Conservation (phyloP, 108 stramenopile species). For the Aurantiochytrium sp. region DNA sequence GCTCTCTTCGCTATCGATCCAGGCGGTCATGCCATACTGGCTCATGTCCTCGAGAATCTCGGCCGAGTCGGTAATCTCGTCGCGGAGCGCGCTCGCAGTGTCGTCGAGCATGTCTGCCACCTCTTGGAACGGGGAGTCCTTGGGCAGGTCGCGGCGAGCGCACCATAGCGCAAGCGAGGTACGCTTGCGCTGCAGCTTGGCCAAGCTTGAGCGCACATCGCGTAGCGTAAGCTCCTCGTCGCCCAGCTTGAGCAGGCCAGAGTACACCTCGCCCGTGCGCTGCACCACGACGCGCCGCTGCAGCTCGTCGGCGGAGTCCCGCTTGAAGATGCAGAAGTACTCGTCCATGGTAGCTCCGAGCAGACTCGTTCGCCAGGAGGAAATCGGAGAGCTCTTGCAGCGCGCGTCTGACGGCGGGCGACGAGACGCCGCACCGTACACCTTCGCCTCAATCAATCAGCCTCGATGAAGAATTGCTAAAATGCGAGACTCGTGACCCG, state of each 20-base stretch:
- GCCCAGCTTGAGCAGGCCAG: constrained; percentile 1
- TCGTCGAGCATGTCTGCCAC: constrained; percentile 10
- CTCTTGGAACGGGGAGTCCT: constrained; percentile 5
- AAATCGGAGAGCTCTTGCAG: neutral
- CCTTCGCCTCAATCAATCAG: too few species aligned
- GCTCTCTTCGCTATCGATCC: neutral
- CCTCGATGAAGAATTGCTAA: too few species aligned
- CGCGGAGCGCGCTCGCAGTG: neutral
- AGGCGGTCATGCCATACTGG: constrained; percentile 24
- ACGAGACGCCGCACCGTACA: too few species aligned
- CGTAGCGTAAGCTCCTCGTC: neutral
- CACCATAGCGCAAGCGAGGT: constrained; percentile 6
- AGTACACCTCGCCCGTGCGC: neutral
- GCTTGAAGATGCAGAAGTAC: constrained; percentile 21
- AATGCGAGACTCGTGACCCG: too few species aligned
- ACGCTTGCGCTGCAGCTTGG: neutral
- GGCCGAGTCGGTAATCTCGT: neutral
- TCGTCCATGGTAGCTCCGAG: neutral
- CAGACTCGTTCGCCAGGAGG: too few species aligned
- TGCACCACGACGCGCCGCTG: constrained; percentile 11
- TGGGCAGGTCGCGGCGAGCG: constrained; percentile 1
- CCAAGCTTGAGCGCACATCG: neutral
- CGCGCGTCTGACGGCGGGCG: too few species aligned
- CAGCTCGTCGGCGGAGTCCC: neutral
- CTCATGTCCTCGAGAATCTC: constrained; percentile 23